A percentile compares a stretch with the other conserved stretches of the same genome.
Evolutionary conservation across 257 asterid genomes (phyloP).

Genomic region (Coffea eugenioides): DNA sequence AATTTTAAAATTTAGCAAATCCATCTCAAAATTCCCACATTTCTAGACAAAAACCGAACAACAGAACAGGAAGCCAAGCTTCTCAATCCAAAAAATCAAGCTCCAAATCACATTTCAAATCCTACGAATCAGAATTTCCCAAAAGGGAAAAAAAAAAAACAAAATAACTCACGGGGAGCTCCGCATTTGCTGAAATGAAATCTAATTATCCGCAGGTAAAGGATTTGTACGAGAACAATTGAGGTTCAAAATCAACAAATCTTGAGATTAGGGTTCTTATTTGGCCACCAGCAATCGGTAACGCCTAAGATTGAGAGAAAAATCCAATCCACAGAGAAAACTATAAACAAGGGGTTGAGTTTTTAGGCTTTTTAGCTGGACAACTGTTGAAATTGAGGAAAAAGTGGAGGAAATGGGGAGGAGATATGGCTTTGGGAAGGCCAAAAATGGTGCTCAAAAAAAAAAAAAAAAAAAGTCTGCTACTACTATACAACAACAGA

Average conservation of each 20-base stretch:
- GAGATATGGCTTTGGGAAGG: neutral
- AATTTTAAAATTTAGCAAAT: conserved; percentile 21
- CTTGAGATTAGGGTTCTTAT: conserved; percentile 21
- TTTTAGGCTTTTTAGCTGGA: neutral
- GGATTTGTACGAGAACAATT: neutral
- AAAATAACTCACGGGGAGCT: neutral
- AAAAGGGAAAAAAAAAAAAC: neutral
- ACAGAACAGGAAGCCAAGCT: neutral
- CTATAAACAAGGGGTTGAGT: neutral
- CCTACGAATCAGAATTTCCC: neutral
- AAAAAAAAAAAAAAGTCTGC: no score
- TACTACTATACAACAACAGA: no score
- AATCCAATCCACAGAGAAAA: neutral
- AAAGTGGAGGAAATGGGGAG: neutral
- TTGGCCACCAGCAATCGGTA: neutral
- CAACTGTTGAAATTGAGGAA: neutral
- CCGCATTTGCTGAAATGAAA: conserved; percentile 13
- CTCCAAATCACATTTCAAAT: neutral
- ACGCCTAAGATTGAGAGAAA: neutral
- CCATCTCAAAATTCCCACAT: conserved; percentile 25
- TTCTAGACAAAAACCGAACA: conserved; percentile 20
- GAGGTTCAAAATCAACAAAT: neutral
- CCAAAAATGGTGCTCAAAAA: no score
- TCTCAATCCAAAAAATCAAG: neutral
- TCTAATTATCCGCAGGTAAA: neutral